A percentile compares a stretch with the other conserved stretches of the same genome.
phyloP scores from a whole-genome alignment of 441 rosid genomes.

The Pelargonium citronellum region DNA sequence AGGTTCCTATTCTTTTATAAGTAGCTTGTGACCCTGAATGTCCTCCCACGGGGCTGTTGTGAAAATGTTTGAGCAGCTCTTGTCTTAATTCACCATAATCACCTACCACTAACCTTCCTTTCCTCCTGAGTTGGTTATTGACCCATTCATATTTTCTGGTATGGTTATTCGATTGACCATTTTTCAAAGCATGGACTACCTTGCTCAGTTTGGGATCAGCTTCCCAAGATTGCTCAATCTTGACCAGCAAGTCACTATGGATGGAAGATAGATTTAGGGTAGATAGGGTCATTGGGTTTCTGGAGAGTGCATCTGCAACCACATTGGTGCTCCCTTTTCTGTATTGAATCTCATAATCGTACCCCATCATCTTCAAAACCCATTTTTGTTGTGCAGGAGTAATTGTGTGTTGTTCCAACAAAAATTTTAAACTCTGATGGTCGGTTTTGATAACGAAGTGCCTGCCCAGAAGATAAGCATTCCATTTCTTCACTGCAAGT shows the following conservation, averaged over 20 bases:
- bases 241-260: too few species aligned
- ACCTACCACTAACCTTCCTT: neutral
- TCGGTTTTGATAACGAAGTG: neutral
- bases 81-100: neutral
- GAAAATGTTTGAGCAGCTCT: neutral
- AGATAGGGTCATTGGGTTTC: neutral
- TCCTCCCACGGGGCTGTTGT: neutral
- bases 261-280: too few species aligned
- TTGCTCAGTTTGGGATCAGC: too few species aligned
- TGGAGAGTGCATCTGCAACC: neutral
- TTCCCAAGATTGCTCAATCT: too few species aligned
- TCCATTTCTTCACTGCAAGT: neutral
- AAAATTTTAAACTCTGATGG: neutral
- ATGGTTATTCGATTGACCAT: too few species aligned
- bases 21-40: neutral
- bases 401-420: neutral
- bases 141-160: neutral
- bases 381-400: neutral
- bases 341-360: neutral
- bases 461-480: neutral
- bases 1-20: fast-evolving
- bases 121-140: neutral
- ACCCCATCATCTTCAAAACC: neutral
- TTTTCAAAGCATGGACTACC: too few species aligned
- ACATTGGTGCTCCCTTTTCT: neutral